These are phyloP conservation scores for Conticribra weissflogii DNA, from an alignment of 108 stramenopile genomes.

Conservation along the genomic window DNA sequence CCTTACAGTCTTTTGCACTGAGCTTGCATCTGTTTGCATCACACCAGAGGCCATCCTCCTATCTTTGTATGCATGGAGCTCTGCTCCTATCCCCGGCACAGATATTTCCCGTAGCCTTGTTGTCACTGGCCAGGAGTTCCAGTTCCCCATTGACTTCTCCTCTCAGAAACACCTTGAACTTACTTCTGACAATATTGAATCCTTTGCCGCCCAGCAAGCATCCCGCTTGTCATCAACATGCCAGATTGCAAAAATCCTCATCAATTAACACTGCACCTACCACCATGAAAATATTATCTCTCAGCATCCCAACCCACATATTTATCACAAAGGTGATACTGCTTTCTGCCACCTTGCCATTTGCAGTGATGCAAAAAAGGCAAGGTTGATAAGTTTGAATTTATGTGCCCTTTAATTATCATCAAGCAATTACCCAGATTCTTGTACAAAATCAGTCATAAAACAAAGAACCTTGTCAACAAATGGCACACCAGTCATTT, in stretches of 20 bases:
- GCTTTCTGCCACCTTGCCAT: constrained; percentile 3
- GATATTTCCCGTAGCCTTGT: constrained; percentile 19
- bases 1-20: constrained; percentile 4
- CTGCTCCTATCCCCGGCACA: constrained; percentile 22
- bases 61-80: constrained; percentile 33
- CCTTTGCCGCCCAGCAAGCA: constrained; percentile 6
- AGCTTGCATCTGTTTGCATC: neutral
- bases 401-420: too few species aligned
- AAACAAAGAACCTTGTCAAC: constrained; percentile 18
- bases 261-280: constrained; percentile 7
- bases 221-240: neutral
- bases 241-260: neutral
- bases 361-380: neutral
- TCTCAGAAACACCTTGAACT: constrained; percentile 6
- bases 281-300: constrained; percentile 20
- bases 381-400: neutral
- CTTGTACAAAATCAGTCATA: too few species aligned
- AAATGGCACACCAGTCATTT: constrained; percentile 18
- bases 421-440: too few species aligned
- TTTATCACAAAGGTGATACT: constrained; percentile 1
- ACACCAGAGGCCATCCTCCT: constrained; percentile 1
- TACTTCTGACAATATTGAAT: neutral
- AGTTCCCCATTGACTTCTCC: constrained; percentile 35
- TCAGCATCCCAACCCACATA: neutral
- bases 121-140: constrained; percentile 29